Percentiles rank a stretch among this genome's conserved stretches.
Evolutionary conservation across 768 basidiomycete species (phyloP).

Genomic region (Tylopilus cervinicoccineus): DNA sequence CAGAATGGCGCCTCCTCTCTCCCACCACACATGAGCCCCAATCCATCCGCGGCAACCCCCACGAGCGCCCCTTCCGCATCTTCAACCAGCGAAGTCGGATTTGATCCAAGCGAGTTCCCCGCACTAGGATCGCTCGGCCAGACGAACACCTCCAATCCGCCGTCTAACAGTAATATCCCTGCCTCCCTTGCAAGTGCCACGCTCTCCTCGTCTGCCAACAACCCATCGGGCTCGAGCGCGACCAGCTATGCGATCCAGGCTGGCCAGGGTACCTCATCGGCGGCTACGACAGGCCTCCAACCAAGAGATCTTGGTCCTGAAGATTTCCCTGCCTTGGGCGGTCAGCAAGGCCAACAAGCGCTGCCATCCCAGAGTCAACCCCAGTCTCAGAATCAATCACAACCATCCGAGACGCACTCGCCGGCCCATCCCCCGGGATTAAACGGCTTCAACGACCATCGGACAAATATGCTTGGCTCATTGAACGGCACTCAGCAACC

Average conservation of each 20-base stretch:
- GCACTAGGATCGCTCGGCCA: constrained; percentile 68
- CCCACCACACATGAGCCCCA: constrained; percentile 55
- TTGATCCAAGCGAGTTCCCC: constrained; percentile 88
- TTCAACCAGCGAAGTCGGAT: constrained; percentile 69
- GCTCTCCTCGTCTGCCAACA: constrained; percentile 27
- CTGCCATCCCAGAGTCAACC: constrained; percentile 25
- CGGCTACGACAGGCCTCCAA: constrained; percentile 10
- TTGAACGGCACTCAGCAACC: constrained; percentile 32
- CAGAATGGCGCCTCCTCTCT: constrained; percentile 55
- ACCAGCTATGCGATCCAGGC: constrained; percentile 85
- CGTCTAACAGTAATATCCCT: constrained; percentile 31
- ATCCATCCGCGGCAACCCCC: constrained; percentile 33
- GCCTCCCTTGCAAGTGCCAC: constrained; percentile 18
- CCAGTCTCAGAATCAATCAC: constrained; percentile 28
- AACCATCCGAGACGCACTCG: constrained; percentile 31
- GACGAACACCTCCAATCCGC: constrained; percentile 37
- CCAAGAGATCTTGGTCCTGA: constrained; percentile 64
- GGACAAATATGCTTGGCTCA: constrained; percentile 54
- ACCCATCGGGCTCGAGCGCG: constrained; percentile 30
- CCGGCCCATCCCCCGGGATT: constrained; percentile 69
- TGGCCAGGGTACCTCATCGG: constrained; percentile 42
- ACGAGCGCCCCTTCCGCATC: constrained; percentile 56
- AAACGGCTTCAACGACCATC: constrained; percentile 58
- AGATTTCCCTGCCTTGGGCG: constrained; percentile 86
- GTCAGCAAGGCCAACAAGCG: constrained; percentile 41